Evolutionary conservation across 2,329 filamentous ascomycete genomes (phyloP), one percentile per base, ranked within the genome.

Genomic region (Colletotrichum musicola): DNA sequence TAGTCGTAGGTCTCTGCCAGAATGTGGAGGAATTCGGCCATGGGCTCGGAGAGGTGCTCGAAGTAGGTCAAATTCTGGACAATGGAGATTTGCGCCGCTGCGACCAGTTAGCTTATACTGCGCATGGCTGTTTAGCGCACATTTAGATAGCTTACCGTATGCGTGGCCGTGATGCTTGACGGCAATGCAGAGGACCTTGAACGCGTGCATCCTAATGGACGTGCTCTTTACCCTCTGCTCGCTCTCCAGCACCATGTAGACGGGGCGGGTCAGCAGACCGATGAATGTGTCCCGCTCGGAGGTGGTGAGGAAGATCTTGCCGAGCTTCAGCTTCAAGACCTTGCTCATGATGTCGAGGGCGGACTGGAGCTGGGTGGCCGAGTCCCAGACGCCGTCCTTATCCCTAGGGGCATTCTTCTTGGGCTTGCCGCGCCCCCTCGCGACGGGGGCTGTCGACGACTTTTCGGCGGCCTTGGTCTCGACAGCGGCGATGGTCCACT

Each of bases 51-150:
- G n/a, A 99, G 83, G 80, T 99, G 96, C 81, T 99, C 96, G 75
- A 98, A 99, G 78, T 99, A 99, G 5, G 96, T 97, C 73, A 99
- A 83, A 77, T 96, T 98, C 79, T 99, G 96, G 62, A 98, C 95
- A 75, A 99, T 97, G 53, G 95, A 97, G 55, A 97, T 98, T 85
- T 99, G 96, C 1, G 96, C 96, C 59, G 93, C 93, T 97, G 74
- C 9, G 25, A 6, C 25, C 54, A n/a, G 71, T 84, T 63, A 81
- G 77, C 72, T 74, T 74, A 22, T n/a, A n/a, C 13, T 42, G 72
- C 22, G 22, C 1, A 18, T 27, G 6, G 12, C 13, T 10, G 38
- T 38, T 35, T 25, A 25, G 46, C 13, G n/a, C 35, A 16, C 22
- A 22, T 1, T 16, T 85, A 71, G 4, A 35, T 35, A 10, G 30